Conservation (phyloP, 139 green algal species). For the Deuterostichococcus epilithicus region DNA sequence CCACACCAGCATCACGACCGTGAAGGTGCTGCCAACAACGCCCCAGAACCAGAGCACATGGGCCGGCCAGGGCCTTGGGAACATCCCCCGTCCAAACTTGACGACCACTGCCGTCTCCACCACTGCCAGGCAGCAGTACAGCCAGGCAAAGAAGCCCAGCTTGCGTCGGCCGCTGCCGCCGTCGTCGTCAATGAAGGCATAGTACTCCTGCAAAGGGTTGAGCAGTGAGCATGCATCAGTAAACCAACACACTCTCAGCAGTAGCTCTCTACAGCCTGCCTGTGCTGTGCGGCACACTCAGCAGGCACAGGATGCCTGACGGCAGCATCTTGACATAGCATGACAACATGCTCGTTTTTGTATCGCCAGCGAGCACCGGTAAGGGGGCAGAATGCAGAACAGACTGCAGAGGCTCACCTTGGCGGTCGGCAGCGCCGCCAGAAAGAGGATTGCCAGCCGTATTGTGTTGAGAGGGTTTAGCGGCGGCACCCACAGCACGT, state of each 20-base stretch:
- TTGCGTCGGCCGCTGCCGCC: conserved; percentile 48
- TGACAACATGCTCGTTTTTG: background rate
- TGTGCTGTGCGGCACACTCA: background rate
- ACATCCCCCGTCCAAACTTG: conserved; percentile 78
- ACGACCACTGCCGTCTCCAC: conserved; percentile 70
- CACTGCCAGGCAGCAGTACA: conserved; percentile 47
- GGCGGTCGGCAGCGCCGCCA: conserved; percentile 55
- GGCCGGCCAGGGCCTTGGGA: conserved; percentile 50
- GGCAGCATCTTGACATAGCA: background rate
- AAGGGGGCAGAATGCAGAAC: background rate
- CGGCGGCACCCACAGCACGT: conserved; percentile 83
- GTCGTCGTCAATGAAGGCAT: conserved; percentile 72
- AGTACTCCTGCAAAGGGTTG: conserved; percentile 59
- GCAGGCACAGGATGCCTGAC: too few relatives aligned
- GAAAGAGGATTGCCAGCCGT: conserved; percentile 58
- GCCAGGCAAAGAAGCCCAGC: conserved; percentile 82
- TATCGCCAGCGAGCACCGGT: background rate
- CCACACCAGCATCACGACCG: conserved; percentile 31
- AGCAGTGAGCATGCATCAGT: background rate
- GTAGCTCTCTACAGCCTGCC: background rate
- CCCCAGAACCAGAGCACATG: conserved; percentile 45
- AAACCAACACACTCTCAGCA: background rate
- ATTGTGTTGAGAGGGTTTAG: conserved; percentile 76
- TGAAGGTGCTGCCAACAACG: conserved; percentile 8
- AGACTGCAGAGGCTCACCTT: conserved; percentile 11